Base-by-base conservation (phyloP, 495 filamentous ascomycete species). In the Aspergillus baeticus region DNA sequence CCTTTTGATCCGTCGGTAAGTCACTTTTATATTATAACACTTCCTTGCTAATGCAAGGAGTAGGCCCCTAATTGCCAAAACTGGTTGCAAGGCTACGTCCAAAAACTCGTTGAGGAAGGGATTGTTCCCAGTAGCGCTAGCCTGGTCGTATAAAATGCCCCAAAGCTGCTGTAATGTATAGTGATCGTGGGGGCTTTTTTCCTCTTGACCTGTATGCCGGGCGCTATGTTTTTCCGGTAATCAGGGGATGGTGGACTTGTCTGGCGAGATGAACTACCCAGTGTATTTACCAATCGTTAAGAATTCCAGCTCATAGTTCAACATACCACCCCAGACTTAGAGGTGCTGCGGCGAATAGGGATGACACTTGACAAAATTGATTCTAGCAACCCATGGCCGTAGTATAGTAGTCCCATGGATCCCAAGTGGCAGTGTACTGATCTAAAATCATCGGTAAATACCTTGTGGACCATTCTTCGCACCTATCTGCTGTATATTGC, bases 341-440 rank as follows among this genome's bases (percentile, higher is more conserved):
- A n/a, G n/a, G n/a, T n/a, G n/a, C n/a, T n/a, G n/a, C n/a, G n/a
- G n/a, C n/a, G n/a, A n/a, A n/a, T n/a, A n/a, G n/a, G n/a, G n/a
- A n/a, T n/a, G n/a, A n/a, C n/a, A n/a, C n/a, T n/a, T n/a, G n/a
- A n/a, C n/a, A n/a, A n/a, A 29, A 8, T 29, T 29, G 4, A 29
- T 29, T 8, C 8, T 29, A 65, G 54, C 63, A 65, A 34, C 63
- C 66, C 64, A 69, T 67, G 13, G 60, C 37, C 50, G 31, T 41
- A 1, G 57, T 69, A 41, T 70, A 70, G 61, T 64, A 70, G 51
- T 67, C 65, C 64, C 65, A 67, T 8, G 67, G 48, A 59, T 66
- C 63, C 65, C 62, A 67, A 53, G 63, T 67, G 23, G 45, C 59
- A 47, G 58, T 49, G 41, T 22, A 65, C 36, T 65, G 62, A 49